These are phyloP conservation scores for Sugiyamaella americana DNA, from an alignment of 805 yeast genomes.

Conservation along the genomic window DNA sequence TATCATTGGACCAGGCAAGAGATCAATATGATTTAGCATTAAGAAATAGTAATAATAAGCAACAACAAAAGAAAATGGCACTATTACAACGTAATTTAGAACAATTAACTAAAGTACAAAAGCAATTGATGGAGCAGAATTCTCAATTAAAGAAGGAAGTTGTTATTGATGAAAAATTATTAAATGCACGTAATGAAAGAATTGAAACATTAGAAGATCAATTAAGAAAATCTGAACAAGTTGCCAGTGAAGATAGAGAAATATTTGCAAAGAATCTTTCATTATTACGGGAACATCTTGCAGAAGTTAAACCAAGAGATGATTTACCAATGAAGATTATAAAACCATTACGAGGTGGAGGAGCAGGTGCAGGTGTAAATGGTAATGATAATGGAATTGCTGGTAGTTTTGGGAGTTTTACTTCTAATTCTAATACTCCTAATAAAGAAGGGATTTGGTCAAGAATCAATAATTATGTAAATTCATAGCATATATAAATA, in stretches of 20 bases:
- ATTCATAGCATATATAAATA: no score
- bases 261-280: slow-evolving; percentile 38
- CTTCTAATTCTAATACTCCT: no score
- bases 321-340: slow-evolving; percentile 37
- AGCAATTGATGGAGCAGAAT: slow-evolving; percentile 60
- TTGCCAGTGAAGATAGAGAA: slow-evolving; percentile 43
- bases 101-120: slow-evolving; percentile 51
- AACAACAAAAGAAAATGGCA: slow-evolving; percentile 42
- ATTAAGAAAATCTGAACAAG: slow-evolving; percentile 41
- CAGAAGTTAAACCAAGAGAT: slow-evolving; percentile 9
- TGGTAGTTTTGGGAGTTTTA: no score
- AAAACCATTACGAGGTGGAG: slow-evolving; percentile 57
- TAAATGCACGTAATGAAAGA: slow-evolving; percentile 51
- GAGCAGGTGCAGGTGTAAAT: slow-evolving; percentile 11
- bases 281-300: slow-evolving; percentile 15
- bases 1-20: slow-evolving; percentile 37
- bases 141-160: slow-evolving; percentile 50
- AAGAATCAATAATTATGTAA: slow-evolving; percentile 12
- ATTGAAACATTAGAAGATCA: slow-evolving; percentile 47
- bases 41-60: slow-evolving; percentile 22
- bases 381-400: not conserved
- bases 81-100: slow-evolving; percentile 53
- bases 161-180: slow-evolving; percentile 47
- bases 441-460: slow-evolving; percentile 13
- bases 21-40: slow-evolving; percentile 31